Conservation (phyloP, 1,284 basidiomycete species). For the Rhodotorula glutinis region DNA sequence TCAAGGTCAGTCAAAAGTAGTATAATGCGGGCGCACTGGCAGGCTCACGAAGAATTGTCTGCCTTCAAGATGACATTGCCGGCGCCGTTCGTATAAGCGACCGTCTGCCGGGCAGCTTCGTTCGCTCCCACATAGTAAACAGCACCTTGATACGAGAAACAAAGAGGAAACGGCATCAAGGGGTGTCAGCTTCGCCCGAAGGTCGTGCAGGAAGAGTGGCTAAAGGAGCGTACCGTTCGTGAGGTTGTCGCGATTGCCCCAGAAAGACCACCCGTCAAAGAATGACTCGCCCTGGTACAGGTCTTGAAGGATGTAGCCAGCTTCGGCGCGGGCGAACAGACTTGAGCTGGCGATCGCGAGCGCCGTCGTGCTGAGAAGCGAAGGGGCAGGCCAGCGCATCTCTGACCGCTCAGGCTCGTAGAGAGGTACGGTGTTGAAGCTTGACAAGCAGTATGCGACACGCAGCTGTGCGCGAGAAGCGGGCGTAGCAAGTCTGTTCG, state of each 20-base stretch:
- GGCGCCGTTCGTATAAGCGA: constrained; percentile 21
- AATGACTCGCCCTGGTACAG: constrained; percentile 17
- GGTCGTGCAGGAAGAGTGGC: not conserved
- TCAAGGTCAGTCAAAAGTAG: too few species aligned
- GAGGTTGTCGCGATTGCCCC: constrained; percentile 26
- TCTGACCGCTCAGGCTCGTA: too few species aligned
- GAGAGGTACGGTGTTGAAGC: too few species aligned
- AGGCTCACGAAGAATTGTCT: constrained; percentile 23
- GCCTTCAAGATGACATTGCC: constrained; percentile 33
- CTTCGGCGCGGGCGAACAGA: not conserved
- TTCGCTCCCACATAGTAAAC: constrained; percentile 22
- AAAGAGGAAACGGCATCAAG: too few species aligned
- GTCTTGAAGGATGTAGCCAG: constrained; percentile 17
- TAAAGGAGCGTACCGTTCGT: constrained; percentile 18
- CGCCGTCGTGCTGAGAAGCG: not conserved
- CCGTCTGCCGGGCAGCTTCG: not conserved
- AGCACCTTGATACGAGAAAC: constrained; percentile 2
- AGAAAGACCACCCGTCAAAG: constrained; percentile 32
- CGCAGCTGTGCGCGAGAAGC: too few species aligned
- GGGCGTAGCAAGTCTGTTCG: too few species aligned
- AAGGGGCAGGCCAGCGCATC: not conserved
- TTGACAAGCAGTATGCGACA: too few species aligned
- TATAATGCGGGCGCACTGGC: too few species aligned
- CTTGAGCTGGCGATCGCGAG: not conserved
- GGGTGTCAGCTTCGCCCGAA: not conserved